These are phyloP conservation scores for Meredithiella fracta DNA, from an alignment of 2,329 filamentous ascomycete genomes.

Conservation along the genomic window DNA sequence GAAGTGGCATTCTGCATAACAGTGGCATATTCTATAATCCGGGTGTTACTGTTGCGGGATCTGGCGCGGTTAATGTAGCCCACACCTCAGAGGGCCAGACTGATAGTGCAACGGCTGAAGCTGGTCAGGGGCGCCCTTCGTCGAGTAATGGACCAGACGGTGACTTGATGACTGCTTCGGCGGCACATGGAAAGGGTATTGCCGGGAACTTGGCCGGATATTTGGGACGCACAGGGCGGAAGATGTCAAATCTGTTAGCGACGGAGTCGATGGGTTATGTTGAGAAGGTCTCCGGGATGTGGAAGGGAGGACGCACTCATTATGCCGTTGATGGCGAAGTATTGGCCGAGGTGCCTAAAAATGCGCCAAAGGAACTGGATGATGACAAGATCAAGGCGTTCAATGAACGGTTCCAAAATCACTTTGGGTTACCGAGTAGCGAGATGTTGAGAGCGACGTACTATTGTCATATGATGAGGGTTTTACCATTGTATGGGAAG, in stretches of 20 bases:
- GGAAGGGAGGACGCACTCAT: constrained; percentile 78
- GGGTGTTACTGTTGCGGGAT: constrained; percentile 17
- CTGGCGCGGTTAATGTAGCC: neutral
- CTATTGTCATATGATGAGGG: constrained; percentile 79
- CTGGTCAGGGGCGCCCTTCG: neutral
- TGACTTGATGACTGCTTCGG: constrained; percentile 42
- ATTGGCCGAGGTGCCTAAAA: constrained; percentile 24
- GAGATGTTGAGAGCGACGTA: constrained; percentile 80
- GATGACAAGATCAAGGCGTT: constrained; percentile 46
- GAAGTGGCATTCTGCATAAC: constrained; percentile 73
- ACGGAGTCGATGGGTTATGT: constrained; percentile 92
- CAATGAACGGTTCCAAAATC: constrained; percentile 69
- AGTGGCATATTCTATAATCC: constrained; percentile 61
- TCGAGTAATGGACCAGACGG: constrained; percentile 17
- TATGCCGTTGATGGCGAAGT: constrained; percentile 46
- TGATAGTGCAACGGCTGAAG: neutral
- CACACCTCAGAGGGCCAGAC: neutral
- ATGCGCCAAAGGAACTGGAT: constrained; percentile 21
- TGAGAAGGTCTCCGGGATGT: constrained; percentile 94
- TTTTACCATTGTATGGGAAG: constrained; percentile 86
- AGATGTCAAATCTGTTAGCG: constrained; percentile 67
- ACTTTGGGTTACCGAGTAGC: constrained; percentile 73
- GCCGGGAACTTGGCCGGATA: constrained; percentile 73
- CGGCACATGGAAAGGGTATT: neutral
- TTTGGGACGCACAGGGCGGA: constrained; percentile 59